Percentiles rank a stretch among this genome's conserved stretches.
These are phyloP conservation scores for Maudiozyma humilis DNA, from an alignment of 1,139 yeast genomes.

Conservation along the genomic window DNA sequence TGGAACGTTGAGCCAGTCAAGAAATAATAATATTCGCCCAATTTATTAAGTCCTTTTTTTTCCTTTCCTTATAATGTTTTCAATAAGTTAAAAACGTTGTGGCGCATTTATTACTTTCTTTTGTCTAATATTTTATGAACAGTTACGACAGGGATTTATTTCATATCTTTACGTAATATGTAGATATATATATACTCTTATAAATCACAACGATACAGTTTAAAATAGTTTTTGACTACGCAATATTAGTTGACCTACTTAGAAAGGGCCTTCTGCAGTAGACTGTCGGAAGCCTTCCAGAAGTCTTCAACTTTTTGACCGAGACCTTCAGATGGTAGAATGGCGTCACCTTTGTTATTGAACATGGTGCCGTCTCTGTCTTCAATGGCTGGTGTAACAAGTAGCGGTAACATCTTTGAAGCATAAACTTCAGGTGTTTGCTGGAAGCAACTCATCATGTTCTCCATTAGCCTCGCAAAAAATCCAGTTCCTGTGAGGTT, in stretches of 20 bases:
- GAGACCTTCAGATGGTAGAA: conserved; percentile 27
- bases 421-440: conserved; percentile 33
- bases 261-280: conserved; percentile 9
- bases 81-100: background rate
- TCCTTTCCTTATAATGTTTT: background rate
- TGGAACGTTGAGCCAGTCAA: conserved; percentile 80
- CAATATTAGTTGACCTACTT: too few species aligned
- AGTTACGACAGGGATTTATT: background rate
- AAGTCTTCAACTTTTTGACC: conserved; percentile 24
- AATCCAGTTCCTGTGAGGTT: conserved; percentile 29
- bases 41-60: background rate
- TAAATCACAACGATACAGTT: too few species aligned
- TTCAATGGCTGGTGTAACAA: conserved; percentile 29
- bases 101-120: background rate
- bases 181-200: too few species aligned
- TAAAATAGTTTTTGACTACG: too few species aligned
- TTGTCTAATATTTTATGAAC: background rate
- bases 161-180: background rate
- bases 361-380: conserved; percentile 27
- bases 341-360: conserved; percentile 26
- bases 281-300: conserved; percentile 18
- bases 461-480: conserved; percentile 24
- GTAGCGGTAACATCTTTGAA: conserved; percentile 25
- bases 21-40: conserved; percentile 4
- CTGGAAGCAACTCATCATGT: conserved; percentile 27